Evolutionary conservation across 2,329 filamentous ascomycete species (phyloP).

Genomic region (Waltergamsia citrina): DNA sequence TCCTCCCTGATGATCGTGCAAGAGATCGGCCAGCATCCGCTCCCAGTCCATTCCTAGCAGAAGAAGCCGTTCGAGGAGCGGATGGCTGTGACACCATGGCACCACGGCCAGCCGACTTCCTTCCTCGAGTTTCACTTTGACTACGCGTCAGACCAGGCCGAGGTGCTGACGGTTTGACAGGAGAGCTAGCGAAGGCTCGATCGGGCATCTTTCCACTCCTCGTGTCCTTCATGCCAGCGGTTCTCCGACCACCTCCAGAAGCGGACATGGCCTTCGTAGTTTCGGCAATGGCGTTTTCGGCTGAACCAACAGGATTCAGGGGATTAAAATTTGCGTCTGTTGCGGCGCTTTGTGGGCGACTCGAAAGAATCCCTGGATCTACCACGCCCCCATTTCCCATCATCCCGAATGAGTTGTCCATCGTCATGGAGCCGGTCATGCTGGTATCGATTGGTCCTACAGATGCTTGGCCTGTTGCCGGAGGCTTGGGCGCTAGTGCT

Average conservation of each 20-base stretch:
- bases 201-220: conserved; percentile 30
- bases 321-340: conserved; percentile 28
- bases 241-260: conserved; percentile 25
- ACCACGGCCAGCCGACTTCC: conserved; percentile 27
- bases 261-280: conserved; percentile 12
- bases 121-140: conserved; percentile 42
- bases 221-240: conserved; percentile 33
- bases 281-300: conserved; percentile 15
- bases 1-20: conserved; percentile 29
- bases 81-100: conserved; percentile 38
- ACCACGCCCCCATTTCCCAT: conserved; percentile 38
- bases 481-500: conserved; percentile 39
- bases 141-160: conserved; percentile 43
- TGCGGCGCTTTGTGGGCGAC: conserved; percentile 36
- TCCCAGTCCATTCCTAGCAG: conserved; percentile 18
- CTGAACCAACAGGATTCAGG: conserved; percentile 1
- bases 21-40: background rate
- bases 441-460: conserved; percentile 5
- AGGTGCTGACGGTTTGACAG: conserved; percentile 34
- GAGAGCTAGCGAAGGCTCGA: conserved; percentile 34
- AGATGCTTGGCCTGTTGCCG: conserved; percentile 18
- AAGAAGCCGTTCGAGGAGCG: conserved; percentile 25
- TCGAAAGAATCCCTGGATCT: conserved; percentile 50
- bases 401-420: conserved; percentile 43
- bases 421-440: conserved; percentile 4